phyloP scores from a whole-genome alignment of 2,329 filamentous ascomycete genomes.

The Paraphaeosphaeria minitans region DNA sequence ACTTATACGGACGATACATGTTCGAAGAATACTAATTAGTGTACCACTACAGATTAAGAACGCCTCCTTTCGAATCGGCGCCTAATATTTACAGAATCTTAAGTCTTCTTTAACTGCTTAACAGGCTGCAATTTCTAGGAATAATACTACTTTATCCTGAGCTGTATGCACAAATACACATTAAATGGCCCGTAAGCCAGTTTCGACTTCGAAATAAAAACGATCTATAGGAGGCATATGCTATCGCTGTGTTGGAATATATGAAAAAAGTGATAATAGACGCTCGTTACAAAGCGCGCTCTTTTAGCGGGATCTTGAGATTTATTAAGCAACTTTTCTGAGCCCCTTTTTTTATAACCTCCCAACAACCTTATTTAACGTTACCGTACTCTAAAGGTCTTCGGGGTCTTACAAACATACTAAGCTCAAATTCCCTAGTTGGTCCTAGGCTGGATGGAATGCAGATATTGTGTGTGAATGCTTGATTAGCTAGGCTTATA shows the following conservation, averaged over 20 bases:
- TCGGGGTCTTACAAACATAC: background rate
- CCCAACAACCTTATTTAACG: background rate
- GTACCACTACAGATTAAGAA: background rate
- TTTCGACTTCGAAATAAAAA: background rate
- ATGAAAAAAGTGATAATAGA: background rate
- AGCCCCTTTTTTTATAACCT: background rate
- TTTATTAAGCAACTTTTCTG: background rate
- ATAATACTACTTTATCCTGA: background rate
- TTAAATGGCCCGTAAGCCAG: background rate
- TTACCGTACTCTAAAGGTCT: background rate
- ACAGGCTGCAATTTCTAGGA: background rate
- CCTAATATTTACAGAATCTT: conserved; percentile 3
- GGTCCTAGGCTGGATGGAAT: background rate
- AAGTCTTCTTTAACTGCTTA: conserved; percentile 6
- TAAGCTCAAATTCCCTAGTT: background rate
- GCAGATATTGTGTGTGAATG: background rate
- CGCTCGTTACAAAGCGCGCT: background rate
- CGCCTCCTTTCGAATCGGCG: background rate
- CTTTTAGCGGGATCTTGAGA: background rate
- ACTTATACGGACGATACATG: too few relatives aligned
- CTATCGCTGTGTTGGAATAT: background rate
- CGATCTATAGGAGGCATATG: background rate
- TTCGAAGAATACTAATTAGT: background rate
- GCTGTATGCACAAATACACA: background rate
- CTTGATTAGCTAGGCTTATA: background rate